Evolutionary conservation across 2,329 filamentous ascomycete genomes (phyloP).

Genomic region (Pseudogymnoascus sp.): DNA sequence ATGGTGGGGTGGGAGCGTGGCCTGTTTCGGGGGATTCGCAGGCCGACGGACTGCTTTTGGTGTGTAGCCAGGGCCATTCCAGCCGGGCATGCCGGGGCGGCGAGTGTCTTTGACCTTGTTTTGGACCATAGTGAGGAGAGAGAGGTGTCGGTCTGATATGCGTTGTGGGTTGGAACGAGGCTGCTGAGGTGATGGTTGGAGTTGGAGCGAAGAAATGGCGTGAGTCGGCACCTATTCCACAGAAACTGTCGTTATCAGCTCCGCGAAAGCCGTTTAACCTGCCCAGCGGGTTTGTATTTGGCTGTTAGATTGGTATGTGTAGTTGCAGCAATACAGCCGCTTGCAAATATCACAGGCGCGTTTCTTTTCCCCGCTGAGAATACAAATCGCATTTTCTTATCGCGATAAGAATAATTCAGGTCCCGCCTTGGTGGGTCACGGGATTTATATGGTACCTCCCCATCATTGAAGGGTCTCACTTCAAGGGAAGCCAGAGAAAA

Average conservation of each 20-base stretch:
- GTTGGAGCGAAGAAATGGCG: not conserved
- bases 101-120: conserved; percentile 7
- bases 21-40: not conserved
- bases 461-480: not conserved
- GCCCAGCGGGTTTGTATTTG: not conserved
- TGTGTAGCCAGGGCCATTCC: not conserved
- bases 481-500: not conserved
- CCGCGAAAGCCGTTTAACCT: not conserved
- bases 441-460: not conserved
- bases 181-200: not conserved
- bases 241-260: not conserved
- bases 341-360: not conserved
- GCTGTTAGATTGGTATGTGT: not conserved
- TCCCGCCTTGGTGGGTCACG: conserved; percentile 1
- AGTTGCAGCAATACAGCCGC: not conserved
- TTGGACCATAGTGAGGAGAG: not conserved
- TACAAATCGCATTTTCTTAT: conserved; percentile 4
- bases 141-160: not conserved
- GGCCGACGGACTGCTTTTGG: not conserved
- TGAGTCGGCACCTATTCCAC: not conserved
- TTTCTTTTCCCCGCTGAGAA: conserved; percentile 1
- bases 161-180: not conserved
- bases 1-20: not conserved
- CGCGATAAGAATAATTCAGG: not conserved
- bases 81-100: conserved; percentile 6